Percentiles rank a stretch among this genome's conserved stretches.
These are phyloP conservation scores for Dactylellina parvicollis DNA, from an alignment of 2,329 filamentous ascomycete genomes.

Conservation along the genomic window DNA sequence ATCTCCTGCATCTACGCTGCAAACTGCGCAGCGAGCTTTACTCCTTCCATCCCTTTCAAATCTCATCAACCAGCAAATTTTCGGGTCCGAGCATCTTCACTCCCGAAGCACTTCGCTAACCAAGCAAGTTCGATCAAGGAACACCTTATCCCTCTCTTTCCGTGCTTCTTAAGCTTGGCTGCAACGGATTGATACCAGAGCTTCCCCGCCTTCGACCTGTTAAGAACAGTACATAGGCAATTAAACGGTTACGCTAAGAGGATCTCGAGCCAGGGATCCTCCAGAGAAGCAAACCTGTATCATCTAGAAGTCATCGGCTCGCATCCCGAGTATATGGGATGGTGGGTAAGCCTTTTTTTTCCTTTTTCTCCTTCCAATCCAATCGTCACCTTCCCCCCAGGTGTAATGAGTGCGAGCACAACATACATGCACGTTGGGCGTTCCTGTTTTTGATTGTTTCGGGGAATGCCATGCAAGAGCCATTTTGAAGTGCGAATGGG, in stretches of 20 bases:
- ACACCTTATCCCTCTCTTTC: background rate
- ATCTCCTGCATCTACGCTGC: background rate
- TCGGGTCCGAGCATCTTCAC: conserved; percentile 9
- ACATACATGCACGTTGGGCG: conserved; percentile 38
- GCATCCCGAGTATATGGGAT: conserved; percentile 53
- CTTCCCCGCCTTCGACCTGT: conserved; percentile 8
- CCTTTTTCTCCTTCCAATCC: conserved; percentile 3
- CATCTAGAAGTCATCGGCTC: conserved; percentile 49
- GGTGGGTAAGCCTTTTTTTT: conserved; percentile 45
- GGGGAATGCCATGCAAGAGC: conserved; percentile 3
- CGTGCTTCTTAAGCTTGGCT: background rate
- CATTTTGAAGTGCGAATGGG: background rate
- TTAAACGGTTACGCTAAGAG: conserved; percentile 29
- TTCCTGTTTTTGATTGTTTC: background rate
- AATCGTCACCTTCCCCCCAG: conserved; percentile 25
- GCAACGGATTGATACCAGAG: conserved; percentile 5
- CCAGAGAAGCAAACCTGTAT: conserved; percentile 41
- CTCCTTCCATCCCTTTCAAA: background rate
- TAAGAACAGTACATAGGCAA: conserved; percentile 13
- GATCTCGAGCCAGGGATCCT: conserved; percentile 52
- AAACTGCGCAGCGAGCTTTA: background rate
- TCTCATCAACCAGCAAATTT: background rate
- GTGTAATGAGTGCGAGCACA: conserved; percentile 11
- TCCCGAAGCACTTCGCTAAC: conserved; percentile 3
- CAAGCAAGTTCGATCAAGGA: background rate